Base-by-base conservation (phyloP, 495 filamentous ascomycete genomes). In the Xylaria acuta region DNA sequence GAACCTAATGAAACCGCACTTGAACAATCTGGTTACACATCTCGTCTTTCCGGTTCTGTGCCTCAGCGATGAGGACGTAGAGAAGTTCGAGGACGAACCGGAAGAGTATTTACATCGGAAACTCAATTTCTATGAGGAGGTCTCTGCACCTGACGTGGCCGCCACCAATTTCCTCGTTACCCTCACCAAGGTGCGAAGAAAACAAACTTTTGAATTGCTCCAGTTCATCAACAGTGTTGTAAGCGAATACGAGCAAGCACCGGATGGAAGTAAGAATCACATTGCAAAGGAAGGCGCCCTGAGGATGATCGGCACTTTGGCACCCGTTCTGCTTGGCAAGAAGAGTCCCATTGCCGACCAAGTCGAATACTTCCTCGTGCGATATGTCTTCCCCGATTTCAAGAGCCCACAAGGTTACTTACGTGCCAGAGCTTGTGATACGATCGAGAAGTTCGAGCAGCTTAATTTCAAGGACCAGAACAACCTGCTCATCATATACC, bases 301-400 rank as follows among this genome's bases (percentile, higher is more conserved):
- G 70, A 87, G 97, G 59, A 99, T 99, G 96, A 98, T 99, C 75
- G 97, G 95, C 7, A 98, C 96, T 1, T 82, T 99, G 58, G 91
- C 96, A 1, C 92, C 93, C 16, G 95, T 99, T 30, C 97, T 99
- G 59, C 87, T 99, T 41, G 94, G 93, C 64, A 99, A 98, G 86
- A 97, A 97, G 86, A 97, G 94, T 79, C 96, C 96, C 14, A 97
- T 99, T 75, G 96, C 96, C 47, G 92, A 97, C 75, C 94, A 98
- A 83, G 95, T 98, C n/a, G 96, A 99, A 82, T 97, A 96, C 78
- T 99, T 99, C 87, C 93, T 99, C 72, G 94, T 98, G 67, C 92
- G 96, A 64, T 96, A 98, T 74, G 96, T 99, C 70, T 98, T 99
- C 85, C 96, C 96, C 12, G 97, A 99, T 77, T 99, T 99, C 86